Evolutionary conservation across 179 eudicot genomes (phyloP).

Genomic region (Heliamphora ciliata): DNA sequence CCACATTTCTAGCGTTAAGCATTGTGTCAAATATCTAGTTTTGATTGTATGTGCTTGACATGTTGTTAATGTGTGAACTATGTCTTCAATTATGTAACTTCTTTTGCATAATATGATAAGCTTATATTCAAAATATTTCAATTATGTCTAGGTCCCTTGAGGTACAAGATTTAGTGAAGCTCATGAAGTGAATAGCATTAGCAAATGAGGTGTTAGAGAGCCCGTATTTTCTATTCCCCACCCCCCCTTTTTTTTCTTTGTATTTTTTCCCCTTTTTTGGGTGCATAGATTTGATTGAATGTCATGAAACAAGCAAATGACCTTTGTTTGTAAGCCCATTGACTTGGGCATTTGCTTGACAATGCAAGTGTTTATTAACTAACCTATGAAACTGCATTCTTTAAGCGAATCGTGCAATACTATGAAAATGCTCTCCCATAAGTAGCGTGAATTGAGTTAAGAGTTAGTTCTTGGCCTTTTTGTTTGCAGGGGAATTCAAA

Average conservation of each 20-base stretch:
- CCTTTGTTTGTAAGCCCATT: not conserved
- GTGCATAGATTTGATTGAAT: not conserved
- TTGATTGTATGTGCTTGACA: not conserved
- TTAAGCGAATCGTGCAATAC: not conserved
- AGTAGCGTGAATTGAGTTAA: not conserved
- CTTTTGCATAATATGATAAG: not conserved
- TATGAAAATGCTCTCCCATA: not conserved
- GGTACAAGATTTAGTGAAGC: too few relatives aligned
- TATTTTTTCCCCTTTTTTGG: too few relatives aligned
- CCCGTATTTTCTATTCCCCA: too few relatives aligned
- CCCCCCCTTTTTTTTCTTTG: too few relatives aligned
- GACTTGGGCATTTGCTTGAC: constrained; percentile 6
- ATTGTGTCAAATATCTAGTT: not conserved
- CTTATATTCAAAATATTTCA: not conserved
- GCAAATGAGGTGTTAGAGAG: too few relatives aligned
- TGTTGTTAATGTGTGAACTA: not conserved
- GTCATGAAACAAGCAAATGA: not conserved
- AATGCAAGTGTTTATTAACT: not conserved
- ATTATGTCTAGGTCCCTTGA: too few relatives aligned
- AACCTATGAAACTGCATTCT: not conserved
- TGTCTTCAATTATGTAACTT: not conserved
- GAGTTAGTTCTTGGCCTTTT: not conserved
- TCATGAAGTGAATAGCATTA: too few relatives aligned
- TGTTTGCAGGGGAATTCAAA: constrained; percentile 63
- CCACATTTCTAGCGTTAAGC: not conserved